Percentiles rank a stretch among this genome's conserved stretches.
phyloP scores from a whole-genome alignment of 164 flowering plant genomes.

The Aristolochia fimbriata region DNA sequence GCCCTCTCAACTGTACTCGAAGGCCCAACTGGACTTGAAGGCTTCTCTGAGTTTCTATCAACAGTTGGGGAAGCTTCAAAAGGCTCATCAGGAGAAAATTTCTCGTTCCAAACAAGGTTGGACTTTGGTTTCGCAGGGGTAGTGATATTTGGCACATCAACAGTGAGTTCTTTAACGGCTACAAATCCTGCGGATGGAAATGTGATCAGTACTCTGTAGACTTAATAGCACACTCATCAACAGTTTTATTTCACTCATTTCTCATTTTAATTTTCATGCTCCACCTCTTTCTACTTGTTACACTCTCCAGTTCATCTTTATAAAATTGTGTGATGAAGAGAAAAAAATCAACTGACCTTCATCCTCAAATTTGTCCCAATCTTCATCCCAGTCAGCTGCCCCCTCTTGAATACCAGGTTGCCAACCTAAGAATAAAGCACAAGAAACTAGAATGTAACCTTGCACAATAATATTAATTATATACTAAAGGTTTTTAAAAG shows the following conservation, averaged over 20 bases:
- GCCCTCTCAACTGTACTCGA: conserved; percentile 20
- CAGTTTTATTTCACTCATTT: no score
- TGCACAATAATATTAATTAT: not conserved
- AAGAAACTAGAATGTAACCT: not conserved
- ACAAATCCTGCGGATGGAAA: conserved; percentile 44
- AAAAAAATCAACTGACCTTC: conserved; percentile 8
- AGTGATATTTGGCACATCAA: conserved; percentile 68
- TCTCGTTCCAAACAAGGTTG: conserved; percentile 22
- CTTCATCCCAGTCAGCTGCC: conserved; percentile 95
- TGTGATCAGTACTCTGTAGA: not conserved
- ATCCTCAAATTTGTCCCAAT: conserved; percentile 94
- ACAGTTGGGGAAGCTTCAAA: conserved; percentile 19
- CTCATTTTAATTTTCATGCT: no score
- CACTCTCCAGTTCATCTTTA: not conserved
- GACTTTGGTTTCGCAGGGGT: conserved; percentile 66
- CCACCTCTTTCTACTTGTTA: not conserved
- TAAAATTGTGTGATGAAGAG: no score
- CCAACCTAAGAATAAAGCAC: conserved; percentile 3
- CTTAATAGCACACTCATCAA: not conserved
- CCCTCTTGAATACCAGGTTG: conserved; percentile 72
- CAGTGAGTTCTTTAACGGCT: conserved; percentile 80
- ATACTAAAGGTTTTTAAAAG: not conserved
- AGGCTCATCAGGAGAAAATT: conserved; percentile 21
- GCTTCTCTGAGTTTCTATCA: conserved; percentile 38
- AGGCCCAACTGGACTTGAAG: conserved; percentile 21